Conservation (phyloP, 257 asterid species). For the Solanum chilense region DNA sequence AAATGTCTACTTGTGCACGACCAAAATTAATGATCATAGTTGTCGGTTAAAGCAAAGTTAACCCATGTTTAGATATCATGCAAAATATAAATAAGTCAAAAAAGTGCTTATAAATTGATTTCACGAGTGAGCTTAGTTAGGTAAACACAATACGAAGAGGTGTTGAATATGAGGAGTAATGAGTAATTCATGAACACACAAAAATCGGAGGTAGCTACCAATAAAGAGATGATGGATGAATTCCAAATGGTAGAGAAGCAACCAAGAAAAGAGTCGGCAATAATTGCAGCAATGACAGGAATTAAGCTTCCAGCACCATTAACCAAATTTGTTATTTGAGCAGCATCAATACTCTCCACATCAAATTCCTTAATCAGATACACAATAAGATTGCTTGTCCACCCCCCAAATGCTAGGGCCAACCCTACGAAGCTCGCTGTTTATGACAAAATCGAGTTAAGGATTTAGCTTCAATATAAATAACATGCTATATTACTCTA, state of each 20-base stretch:
- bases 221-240: constrained; percentile 28
- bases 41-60: too few relatives aligned
- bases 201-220: too few relatives aligned
- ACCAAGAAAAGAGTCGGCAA: constrained; percentile 44
- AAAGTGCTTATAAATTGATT: background rate
- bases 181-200: too few relatives aligned
- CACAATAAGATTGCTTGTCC: constrained; percentile 30
- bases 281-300: constrained; percentile 32
- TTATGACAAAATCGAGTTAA: background rate
- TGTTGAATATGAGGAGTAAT: too few relatives aligned
- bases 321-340: constrained; percentile 19
- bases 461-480: background rate
- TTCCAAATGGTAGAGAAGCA: constrained; percentile 36
- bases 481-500: background rate
- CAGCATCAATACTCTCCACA: constrained; percentile 24
- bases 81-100: background rate
- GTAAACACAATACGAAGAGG: too few relatives aligned
- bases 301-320: constrained; percentile 17
- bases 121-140: background rate
- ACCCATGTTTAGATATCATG: too few relatives aligned
- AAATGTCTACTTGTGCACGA: too few relatives aligned
- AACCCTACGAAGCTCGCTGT: constrained; percentile 26
- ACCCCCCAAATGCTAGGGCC: constrained; percentile 24
- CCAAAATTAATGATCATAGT: too few relatives aligned
- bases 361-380: constrained; percentile 29